Percentiles rank a stretch among this genome's conserved stretches.
Conservation (phyloP, 495 filamentous ascomycete genomes). For the Pyrenula aspistea region DNA sequence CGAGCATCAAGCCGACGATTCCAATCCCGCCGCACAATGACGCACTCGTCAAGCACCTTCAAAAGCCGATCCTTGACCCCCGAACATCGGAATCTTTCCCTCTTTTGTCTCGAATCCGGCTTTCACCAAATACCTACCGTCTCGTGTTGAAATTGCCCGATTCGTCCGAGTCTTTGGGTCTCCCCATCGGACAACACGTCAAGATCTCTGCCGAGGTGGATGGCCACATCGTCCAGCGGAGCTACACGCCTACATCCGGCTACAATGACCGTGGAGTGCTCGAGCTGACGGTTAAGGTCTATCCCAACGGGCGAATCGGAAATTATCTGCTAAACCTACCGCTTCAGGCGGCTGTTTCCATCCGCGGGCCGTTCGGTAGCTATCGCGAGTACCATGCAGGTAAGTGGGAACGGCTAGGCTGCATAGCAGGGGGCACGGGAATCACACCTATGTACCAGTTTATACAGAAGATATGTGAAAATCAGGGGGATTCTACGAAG, state of each 20-base stretch:
- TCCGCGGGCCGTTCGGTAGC: slow-evolving; percentile 36
- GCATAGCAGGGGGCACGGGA: slow-evolving; percentile 42
- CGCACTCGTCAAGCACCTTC: no score
- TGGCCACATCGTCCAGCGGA: slow-evolving; percentile 27
- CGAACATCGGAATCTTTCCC: slow-evolving; percentile 31
- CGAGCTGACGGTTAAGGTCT: slow-evolving; percentile 36
- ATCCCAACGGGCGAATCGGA: slow-evolving; percentile 33
- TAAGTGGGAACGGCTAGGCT: slow-evolving; percentile 25
- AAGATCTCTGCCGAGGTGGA: slow-evolving; percentile 33
- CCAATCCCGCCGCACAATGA: no score
- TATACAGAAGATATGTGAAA: slow-evolving; percentile 38
- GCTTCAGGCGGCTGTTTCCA: slow-evolving; percentile 27
- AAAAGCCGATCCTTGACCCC: slow-evolving; percentile 29
- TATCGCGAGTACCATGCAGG: slow-evolving; percentile 28
- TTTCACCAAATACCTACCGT: slow-evolving; percentile 34
- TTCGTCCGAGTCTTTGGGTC: slow-evolving; percentile 25
- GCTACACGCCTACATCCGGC: slow-evolving; percentile 41
- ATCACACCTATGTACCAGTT: slow-evolving; percentile 47
- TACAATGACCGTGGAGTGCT: slow-evolving; percentile 32
- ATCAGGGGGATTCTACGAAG: slow-evolving; percentile 32
- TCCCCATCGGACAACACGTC: slow-evolving; percentile 41
- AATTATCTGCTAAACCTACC: slow-evolving; percentile 30
- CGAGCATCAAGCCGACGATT: no score
- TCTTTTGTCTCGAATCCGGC: no score
- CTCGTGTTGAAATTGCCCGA: slow-evolving; percentile 36